Conservation (phyloP, 345 rosid genomes). For the Pistacia vera region DNA sequence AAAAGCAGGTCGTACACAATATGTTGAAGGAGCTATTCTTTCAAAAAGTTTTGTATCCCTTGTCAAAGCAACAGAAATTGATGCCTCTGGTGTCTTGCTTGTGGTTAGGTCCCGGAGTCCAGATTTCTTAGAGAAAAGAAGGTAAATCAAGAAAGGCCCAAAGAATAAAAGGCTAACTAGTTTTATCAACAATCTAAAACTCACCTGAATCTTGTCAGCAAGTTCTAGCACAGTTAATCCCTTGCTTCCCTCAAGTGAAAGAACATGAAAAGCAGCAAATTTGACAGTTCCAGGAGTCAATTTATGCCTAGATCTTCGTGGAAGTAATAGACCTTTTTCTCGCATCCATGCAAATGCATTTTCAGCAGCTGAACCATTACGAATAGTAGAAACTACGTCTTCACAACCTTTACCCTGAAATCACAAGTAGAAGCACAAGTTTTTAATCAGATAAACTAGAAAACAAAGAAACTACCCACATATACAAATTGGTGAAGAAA, state of each 20-base stretch:
- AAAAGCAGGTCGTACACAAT: constrained; percentile 87
- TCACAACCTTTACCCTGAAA: constrained; percentile 81
- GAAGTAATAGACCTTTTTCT: constrained; percentile 88
- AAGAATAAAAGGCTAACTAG: constrained; percentile 7
- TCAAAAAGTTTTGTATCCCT: constrained; percentile 99
- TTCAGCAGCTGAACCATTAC: constrained; percentile 97
- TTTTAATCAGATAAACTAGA: constrained; percentile 14
- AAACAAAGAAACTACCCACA: neutral
- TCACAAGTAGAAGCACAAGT: neutral
- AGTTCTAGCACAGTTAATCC: constrained; percentile 91
- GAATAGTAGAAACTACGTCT: constrained; percentile 75
- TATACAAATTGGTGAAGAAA: constrained; percentile 14
- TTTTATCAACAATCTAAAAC: constrained; percentile 17
- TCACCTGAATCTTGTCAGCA: constrained; percentile 98
- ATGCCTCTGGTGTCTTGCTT: constrained; percentile 99
- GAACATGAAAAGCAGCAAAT: constrained; percentile 99
- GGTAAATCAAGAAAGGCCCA: constrained; percentile 12
- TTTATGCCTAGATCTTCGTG: constrained; percentile 94
- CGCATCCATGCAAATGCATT: constrained; percentile 90
- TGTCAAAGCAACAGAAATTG: constrained; percentile 98
- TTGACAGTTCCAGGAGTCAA: constrained; percentile 99
- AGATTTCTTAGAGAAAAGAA: constrained; percentile 63
- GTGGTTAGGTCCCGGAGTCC: constrained; percentile 96
- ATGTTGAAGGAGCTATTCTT: constrained; percentile 99
- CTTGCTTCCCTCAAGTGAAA: constrained; percentile 94